Base-by-base conservation (phyloP, 768 basidiomycete genomes). In the Podaxis sp. region DNA sequence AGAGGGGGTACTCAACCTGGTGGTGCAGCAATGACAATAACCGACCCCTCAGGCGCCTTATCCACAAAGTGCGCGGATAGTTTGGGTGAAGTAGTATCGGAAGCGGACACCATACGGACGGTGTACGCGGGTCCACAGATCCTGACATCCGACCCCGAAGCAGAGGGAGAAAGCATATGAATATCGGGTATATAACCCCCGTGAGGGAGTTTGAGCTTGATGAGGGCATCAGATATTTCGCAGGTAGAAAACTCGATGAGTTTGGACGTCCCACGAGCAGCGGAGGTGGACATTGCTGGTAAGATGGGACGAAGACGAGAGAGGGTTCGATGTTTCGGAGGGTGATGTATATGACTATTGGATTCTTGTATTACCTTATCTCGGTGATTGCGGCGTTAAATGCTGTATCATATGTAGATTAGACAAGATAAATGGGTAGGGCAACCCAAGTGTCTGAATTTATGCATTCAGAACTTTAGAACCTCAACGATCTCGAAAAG, bases 101-200 rank as follows among this genome's bases (percentile, higher is more conserved):
- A 79, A 0, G 77, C 75, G 5, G 77, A 70, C 9, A 92, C 90
- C 84, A 95, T 91, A 73, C 86, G 79, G 40, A 96, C 93, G 0
- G 95, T 96, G 70, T 91, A 95, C 2, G 91, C 95, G 36, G 87
- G 89, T 1, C 87, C 91, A 67, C 89, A 91, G 40, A 80, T 72
- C 47, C 77, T 76, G 9, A 75, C 55, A 2, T 63, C 61, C 16
- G 74, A 66, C 27, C 61, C 63, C 4, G 67, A 63, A 0, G 74
- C 67, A 23, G 74, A 72, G 2, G 83, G 76, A 10, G 87, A 85
- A 57, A 83, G 65, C 74, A 82, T 73, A 56, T 81, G 73, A 10
- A 97, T 81, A 70, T 93, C 93, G 2, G 91, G 87, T n/a, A 97
- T 79, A 66, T 85, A 79, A 1, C 95, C 93, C 0, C 92, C 93